Percentiles rank a stretch among this genome's conserved stretches.
Conservation (phyloP, 108 stramenopile species). For the Licmophora abbreviata region DNA sequence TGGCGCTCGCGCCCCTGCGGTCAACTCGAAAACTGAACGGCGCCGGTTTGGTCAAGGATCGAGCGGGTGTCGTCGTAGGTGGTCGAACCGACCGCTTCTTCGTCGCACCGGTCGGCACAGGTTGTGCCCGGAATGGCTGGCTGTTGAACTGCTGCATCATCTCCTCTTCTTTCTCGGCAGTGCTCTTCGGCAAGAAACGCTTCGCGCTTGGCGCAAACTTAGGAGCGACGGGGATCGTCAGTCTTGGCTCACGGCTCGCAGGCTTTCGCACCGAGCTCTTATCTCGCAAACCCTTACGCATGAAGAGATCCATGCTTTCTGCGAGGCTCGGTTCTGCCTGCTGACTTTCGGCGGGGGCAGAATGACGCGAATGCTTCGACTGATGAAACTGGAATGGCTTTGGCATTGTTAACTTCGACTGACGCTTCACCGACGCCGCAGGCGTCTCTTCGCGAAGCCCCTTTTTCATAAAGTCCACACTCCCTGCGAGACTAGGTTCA, state of each 20-base stretch:
- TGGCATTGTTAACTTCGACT: conserved; percentile 4
- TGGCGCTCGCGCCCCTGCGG: background rate
- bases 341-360: background rate
- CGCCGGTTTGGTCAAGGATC: conserved; percentile 14
- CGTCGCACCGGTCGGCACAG: conserved; percentile 4
- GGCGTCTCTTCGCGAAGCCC: background rate
- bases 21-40: conserved; percentile 17
- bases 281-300: conserved; percentile 8
- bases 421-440: background rate
- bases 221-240: conserved; percentile 34
- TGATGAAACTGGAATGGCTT: conserved; percentile 4
- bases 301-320: conserved; percentile 5
- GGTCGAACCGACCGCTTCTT: too few relatives aligned
- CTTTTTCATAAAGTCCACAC: conserved; percentile 2
- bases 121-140: conserved; percentile 37
- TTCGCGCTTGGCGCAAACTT: conserved; percentile 22
- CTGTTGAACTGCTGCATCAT: conserved; percentile 32
- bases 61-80: background rate
- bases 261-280: background rate
- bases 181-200: conserved; percentile 28
- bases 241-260: background rate
- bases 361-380: background rate
- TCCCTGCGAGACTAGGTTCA: background rate
- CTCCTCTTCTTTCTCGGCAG: conserved; percentile 29
- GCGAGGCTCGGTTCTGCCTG: conserved; percentile 1